Base-by-base conservation (phyloP, 768 basidiomycete genomes). In the Boletus subparvulus region DNA sequence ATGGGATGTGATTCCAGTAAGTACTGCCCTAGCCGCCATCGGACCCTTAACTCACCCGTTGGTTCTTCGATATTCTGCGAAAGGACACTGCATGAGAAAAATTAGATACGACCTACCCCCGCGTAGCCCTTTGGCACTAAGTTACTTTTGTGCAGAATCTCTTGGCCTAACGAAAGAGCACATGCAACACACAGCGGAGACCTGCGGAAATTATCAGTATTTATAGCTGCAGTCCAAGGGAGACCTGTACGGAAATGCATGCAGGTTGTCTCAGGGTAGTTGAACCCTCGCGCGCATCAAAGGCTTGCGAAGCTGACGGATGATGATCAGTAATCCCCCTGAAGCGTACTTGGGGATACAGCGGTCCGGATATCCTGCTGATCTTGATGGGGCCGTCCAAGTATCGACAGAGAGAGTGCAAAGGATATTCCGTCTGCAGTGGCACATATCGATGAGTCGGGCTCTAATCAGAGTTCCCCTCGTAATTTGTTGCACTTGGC, bases 131-230 rank as follows among this genome's bases (percentile, higher is more conserved):
- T 39, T 28, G 36, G 33, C 50, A 16, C 35, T 3, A 4, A n/a
- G 19, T 43, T 35, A 32, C 42, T 14, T 30, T 30, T 40, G 16
- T 12, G 12, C 37, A 32, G 17, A 42, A 30, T 44, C 30, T 30
- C 52, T 47, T 45, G 44, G 50, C 51, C 30, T 6, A 42, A 30
- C 21, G 21, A 30, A 32, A 45, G 17, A 14, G 35, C 32, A 28
- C 28, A 46, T 13, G n/a, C 3, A n/a, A 8, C 16, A 17, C 12
- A 16, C 13, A 11, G 30, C 13, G 40, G 32, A 10, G 40, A 42
- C 57, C 47, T 45, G 63, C 36, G 59, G 62, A 21, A 13, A 53
- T 50, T 41, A 13, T 30, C 52, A 52, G 47, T 43, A 47, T 33
- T 33, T 39, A 13, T n/a, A 21, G n/a, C 32, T 24, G 41, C 21